Base-by-base conservation (phyloP, 345 rosid genomes). In the Psidium friedrichsthalianum region DNA sequence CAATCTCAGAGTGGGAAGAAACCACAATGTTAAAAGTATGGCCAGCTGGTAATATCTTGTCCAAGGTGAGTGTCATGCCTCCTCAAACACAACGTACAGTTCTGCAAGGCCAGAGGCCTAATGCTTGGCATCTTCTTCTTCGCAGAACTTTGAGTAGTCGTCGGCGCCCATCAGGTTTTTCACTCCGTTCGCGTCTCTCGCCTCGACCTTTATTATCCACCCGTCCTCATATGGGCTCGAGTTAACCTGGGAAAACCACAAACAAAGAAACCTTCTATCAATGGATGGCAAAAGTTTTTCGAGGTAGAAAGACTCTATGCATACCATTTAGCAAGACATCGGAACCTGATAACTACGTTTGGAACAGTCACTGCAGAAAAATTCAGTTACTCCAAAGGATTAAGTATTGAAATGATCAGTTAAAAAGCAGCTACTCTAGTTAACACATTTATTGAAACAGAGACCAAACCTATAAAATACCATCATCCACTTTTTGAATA, bases 121-220 rank as follows among this genome's bases (percentile, higher is more conserved):
- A 80, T 96, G 98, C 88, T 94, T 91, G 49, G 91, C 92, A 53
- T 95, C 98, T 90, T 97, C 99, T 89, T 97, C 98, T 88, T 97
- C 98, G 14, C 98, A 96, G 91, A 94, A 93, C 90, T 95, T 97
- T 9, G 92, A 88, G 89, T 97, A 97, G 83, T 91, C 85, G 8
- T 93, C 96, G 1, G 98, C 88, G 85, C 91, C 94, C 95, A 93
- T 95, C 92, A 97, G 89, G 85, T 89, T 93, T 59, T 88, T 89
- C 86, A 92, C 89, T 87, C 96, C 98, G 24, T 90, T 88, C 0
- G 84, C 87, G 49, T 92, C 91, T 22, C 86, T 89, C 84, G 93
- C 57, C 55, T 95, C 92, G 27, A 97, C 98, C 91, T 95, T 94
- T 82, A 95, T 90, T 24, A 97, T 91, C 99, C 99, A 97, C 87